These are phyloP conservation scores for Verticillium albo-atrum DNA, from an alignment of 2,329 filamentous ascomycete genomes.

Conservation along the genomic window DNA sequence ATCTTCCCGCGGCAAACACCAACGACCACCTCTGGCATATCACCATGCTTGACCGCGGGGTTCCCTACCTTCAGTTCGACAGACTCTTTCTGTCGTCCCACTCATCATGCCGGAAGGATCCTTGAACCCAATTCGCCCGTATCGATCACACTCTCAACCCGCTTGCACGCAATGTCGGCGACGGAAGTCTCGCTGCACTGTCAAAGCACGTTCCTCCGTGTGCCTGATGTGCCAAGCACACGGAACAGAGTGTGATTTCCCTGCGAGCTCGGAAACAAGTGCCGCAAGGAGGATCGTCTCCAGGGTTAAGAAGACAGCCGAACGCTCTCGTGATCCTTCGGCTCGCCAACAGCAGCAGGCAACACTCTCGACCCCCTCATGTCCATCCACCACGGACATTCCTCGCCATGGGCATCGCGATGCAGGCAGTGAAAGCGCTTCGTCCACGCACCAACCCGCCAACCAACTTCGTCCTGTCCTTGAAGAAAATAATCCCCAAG, in stretches of 20 bases:
- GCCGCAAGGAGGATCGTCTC: slow-evolving; percentile 6
- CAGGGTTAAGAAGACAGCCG: neutral
- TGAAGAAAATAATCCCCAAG: slow-evolving; percentile 7
- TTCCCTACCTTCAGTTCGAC: neutral
- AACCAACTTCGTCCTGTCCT: neutral
- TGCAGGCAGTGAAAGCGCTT: neutral
- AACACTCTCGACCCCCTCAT: neutral
- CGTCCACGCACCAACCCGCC: neutral
- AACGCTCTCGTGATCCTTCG: neutral
- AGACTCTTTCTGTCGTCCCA: neutral
- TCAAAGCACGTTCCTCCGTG: slow-evolving; percentile 44
- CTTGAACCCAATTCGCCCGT: slow-evolving; percentile 36
- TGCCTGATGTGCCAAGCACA: slow-evolving; percentile 57
- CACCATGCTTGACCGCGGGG: neutral
- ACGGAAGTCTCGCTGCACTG: slow-evolving; percentile 58
- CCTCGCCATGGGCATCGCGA: neutral
- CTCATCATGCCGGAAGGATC: neutral
- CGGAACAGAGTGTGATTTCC: slow-evolving; percentile 52
- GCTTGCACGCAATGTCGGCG: slow-evolving; percentile 57
- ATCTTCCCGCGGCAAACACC: neutral
- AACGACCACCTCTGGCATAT: neutral
- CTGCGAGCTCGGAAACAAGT: slow-evolving; percentile 16
- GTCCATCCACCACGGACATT: neutral
- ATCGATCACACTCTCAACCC: slow-evolving; percentile 57
- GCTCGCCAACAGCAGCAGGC: slow-evolving; percentile 2